phyloP scores from a whole-genome alignment of 345 rosid genomes.

The Cardamine resedifolia region DNA sequence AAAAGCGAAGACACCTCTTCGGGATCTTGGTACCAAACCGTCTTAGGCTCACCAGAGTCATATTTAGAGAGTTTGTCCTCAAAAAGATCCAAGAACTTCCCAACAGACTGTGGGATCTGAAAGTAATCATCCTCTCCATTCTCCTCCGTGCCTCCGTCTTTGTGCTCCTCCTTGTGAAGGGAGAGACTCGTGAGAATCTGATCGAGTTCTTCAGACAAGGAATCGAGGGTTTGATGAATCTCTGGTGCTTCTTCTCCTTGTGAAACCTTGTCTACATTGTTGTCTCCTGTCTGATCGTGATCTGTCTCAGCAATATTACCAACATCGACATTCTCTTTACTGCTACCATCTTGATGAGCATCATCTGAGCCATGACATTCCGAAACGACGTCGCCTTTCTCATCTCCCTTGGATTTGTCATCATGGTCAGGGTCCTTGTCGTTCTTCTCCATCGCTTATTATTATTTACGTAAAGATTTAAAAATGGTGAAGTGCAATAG shows the following conservation, averaged over 20 bases:
- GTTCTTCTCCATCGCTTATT: constrained; percentile 34
- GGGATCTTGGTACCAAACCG: constrained; percentile 36
- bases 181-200: constrained; percentile 40
- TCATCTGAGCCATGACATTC: constrained; percentile 18
- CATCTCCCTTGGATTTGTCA: constrained; percentile 26
- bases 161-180: constrained; percentile 22
- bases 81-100: constrained; percentile 62
- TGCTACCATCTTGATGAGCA: constrained; percentile 8
- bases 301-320: constrained; percentile 32
- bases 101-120: constrained; percentile 52
- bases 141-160: neutral
- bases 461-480: constrained; percentile 25
- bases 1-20: constrained; percentile 51
- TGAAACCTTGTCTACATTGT: constrained; percentile 29
- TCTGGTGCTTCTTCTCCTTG: constrained; percentile 39
- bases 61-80: constrained; percentile 45
- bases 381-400: constrained; percentile 3
- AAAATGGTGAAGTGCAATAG: constrained; percentile 28
- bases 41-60: constrained; percentile 47
- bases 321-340: constrained; percentile 27
- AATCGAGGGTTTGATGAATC: constrained; percentile 45
- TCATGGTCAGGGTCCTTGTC: constrained; percentile 34
- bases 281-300: constrained; percentile 23
- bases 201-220: constrained; percentile 56
- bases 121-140: constrained; percentile 14